These are phyloP conservation scores for Sporobolus alterniflorus DNA, from an alignment of 202 grass and related monocot genomes.

Conservation along the genomic window DNA sequence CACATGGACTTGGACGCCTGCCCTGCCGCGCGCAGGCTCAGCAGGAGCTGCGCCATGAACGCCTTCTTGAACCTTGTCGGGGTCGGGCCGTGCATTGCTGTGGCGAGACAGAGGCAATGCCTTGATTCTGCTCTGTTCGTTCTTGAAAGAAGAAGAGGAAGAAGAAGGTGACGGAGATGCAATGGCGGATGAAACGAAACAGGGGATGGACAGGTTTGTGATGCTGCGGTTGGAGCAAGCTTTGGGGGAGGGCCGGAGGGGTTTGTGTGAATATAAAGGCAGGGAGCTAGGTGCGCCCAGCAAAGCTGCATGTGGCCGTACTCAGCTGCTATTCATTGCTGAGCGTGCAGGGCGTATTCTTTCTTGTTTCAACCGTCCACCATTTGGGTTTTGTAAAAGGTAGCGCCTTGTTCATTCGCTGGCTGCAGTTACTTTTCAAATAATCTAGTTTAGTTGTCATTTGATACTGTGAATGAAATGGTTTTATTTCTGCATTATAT, in stretches of 20 bases:
- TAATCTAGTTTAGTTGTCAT: not conserved
- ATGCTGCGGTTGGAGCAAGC: not conserved
- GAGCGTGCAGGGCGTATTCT: constrained; percentile 23
- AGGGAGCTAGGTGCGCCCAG: constrained; percentile 15
- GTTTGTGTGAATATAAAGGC: constrained; percentile 52
- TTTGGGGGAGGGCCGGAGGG: not conserved
- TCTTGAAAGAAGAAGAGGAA: constrained; percentile 8
- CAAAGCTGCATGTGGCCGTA: constrained; percentile 45
- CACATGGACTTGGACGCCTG: constrained; percentile 44
- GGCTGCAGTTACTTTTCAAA: not conserved
- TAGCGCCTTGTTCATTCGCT: not conserved
- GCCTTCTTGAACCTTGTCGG: constrained; percentile 56
- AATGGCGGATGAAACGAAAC: not conserved
- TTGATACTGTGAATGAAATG: too few species aligned
- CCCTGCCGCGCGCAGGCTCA: constrained; percentile 43
- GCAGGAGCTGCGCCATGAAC: constrained; percentile 55
- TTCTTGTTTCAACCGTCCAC: constrained; percentile 25
- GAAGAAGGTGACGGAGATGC: not conserved
- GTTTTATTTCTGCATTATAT: too few species aligned
- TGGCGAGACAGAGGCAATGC: not conserved
- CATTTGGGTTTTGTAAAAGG: constrained; percentile 16
- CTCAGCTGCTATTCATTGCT: constrained; percentile 33
- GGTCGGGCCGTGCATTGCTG: constrained; percentile 37
- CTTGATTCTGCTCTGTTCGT: not conserved
- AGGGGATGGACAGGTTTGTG: constrained; percentile 2